These are phyloP conservation scores for Quercus alba DNA, from an alignment of 306 rosid species.

Conservation along the genomic window DNA sequence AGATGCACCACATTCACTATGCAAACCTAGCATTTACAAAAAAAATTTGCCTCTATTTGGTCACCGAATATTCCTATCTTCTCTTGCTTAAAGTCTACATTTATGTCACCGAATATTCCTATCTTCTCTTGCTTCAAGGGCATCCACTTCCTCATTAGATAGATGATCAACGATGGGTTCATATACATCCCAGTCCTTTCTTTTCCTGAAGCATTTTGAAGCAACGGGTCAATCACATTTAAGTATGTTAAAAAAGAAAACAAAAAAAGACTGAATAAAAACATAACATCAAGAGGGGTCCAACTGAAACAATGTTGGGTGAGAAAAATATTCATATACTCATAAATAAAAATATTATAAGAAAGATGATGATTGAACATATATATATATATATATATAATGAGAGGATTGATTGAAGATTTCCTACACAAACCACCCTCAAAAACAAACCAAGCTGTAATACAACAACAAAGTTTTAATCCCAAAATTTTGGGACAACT, in stretches of 20 bases:
- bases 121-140: slow-evolving; percentile 93
- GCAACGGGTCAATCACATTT: slow-evolving; percentile 19
- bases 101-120: slow-evolving; percentile 45
- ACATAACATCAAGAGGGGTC: neutral
- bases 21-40: neutral
- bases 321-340: neutral
- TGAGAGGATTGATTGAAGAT: neutral
- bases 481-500: too few relatives aligned
- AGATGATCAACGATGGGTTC: slow-evolving; percentile 92
- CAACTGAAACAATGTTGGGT: slow-evolving; percentile 1
- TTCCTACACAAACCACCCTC: neutral
- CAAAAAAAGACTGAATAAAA: neutral
- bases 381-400: neutral
- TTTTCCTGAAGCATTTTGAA: slow-evolving; percentile 67
- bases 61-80: slow-evolving; percentile 66
- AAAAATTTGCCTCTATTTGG: neutral
- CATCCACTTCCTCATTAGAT: slow-evolving; percentile 89
- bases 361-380: neutral
- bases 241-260: neutral
- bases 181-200: slow-evolving; percentile 93
- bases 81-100: slow-evolving; percentile 38
- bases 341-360: neutral
- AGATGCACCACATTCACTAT: neutral
- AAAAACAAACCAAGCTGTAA: too few relatives aligned
- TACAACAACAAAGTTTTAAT: too few relatives aligned